phyloP scores from a whole-genome alignment of 225 moss, liverwort and hornwort species.

The Rhytidiadelphus loreus region DNA sequence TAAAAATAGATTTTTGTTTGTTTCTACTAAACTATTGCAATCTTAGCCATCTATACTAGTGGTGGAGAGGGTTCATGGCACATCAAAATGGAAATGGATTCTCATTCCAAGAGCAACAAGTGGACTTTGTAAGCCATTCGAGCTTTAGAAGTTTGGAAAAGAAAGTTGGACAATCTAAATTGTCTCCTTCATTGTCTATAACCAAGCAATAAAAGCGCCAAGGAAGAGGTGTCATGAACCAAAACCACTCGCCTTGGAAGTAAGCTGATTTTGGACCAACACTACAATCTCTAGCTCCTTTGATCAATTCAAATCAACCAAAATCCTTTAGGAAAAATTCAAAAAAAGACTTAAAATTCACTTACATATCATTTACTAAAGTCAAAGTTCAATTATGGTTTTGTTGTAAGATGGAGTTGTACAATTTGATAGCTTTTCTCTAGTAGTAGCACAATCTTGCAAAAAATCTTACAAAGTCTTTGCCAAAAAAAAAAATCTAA shows the following conservation, averaged over 20 bases:
- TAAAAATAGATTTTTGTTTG: neutral
- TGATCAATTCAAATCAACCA: neutral
- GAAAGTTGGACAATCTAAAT: neutral
- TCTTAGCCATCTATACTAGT: neutral
- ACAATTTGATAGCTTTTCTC: neutral
- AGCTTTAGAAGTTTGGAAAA: neutral
- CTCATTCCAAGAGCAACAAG: constrained; percentile 5
- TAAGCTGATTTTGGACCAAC: neutral
- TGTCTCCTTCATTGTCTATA: neutral
- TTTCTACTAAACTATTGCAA: neutral
- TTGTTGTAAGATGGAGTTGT: neutral
- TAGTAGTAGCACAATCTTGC: neutral
- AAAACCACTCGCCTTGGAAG: constrained; percentile 15
- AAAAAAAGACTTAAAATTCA: neutral
- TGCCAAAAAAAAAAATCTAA: no score
- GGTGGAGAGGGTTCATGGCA: neutral
- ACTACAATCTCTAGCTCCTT: neutral
- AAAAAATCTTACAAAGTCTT: neutral
- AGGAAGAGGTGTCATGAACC: neutral
- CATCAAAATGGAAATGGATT: neutral
- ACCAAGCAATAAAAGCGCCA: neutral
- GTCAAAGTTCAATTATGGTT: neutral
- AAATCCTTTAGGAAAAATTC: neutral
- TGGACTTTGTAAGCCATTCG: neutral
- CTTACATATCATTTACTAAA: neutral